phyloP scores from a whole-genome alignment of 345 rosid genomes.

The Acer negundo region DNA sequence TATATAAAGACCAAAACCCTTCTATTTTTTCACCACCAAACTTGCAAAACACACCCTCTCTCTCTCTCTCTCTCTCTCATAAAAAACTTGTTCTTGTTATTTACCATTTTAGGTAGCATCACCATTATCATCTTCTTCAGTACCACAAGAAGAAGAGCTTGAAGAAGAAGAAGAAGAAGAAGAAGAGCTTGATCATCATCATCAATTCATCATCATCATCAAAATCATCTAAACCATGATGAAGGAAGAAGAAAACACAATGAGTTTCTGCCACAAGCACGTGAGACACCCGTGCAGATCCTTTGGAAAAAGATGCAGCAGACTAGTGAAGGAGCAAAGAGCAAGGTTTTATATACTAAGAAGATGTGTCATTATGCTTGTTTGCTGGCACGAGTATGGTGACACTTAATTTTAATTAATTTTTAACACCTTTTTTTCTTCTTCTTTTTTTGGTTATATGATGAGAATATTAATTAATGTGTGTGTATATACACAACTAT shows the following conservation, averaged over 20 bases:
- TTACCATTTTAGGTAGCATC: background rate
- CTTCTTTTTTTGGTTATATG: background rate
- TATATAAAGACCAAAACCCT: conserved; percentile 34
- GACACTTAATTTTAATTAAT: conserved; percentile 19
- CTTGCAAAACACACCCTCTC: conserved; percentile 11
- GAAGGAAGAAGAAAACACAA: conserved; percentile 27
- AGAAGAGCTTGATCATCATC: background rate
- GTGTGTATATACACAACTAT: background rate
- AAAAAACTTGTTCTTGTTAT: background rate
- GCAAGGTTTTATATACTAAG: conserved; percentile 66
- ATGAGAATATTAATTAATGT: background rate
- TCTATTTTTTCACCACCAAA: conserved; percentile 22
- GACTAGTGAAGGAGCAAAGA: conserved; percentile 53
- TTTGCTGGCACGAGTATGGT: conserved; percentile 60
- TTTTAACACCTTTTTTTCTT: background rate
- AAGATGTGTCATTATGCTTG: conserved; percentile 58
- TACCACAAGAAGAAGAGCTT: background rate
- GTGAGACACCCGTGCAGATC: conserved; percentile 41
- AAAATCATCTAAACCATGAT: too few relatives aligned
- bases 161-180: too few relatives aligned
- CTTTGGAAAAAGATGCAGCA: conserved; percentile 44
- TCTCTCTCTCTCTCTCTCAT: background rate
- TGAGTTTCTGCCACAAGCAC: conserved; percentile 29
- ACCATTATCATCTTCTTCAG: background rate
- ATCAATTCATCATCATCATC: background rate